These are phyloP conservation scores for Peronospora destructor DNA, from an alignment of 352 stramenopile species.

Conservation along the genomic window DNA sequence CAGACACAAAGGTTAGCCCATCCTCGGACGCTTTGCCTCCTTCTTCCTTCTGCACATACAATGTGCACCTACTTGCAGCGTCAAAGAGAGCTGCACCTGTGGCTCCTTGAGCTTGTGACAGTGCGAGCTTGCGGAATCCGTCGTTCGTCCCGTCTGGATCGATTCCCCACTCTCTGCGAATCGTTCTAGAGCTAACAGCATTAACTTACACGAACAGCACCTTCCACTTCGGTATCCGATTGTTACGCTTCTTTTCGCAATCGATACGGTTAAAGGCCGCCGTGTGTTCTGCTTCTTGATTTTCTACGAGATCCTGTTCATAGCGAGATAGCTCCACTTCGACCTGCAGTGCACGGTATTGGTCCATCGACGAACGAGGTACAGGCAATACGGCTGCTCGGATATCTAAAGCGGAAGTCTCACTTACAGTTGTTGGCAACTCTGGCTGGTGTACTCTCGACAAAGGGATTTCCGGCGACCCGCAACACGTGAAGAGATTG, in stretches of 20 bases:
- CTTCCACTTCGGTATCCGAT: conserved; percentile 48
- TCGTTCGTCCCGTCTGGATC: conserved; percentile 10
- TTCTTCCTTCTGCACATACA: conserved; percentile 6
- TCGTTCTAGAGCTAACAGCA: conserved; percentile 34
- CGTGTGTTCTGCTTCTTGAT: conserved; percentile 17
- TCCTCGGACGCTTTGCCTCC: conserved; percentile 1
- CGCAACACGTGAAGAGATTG: conserved; percentile 46
- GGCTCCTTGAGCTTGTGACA: conserved; percentile 28
- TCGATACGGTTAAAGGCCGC: conserved; percentile 21
- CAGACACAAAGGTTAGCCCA: conserved; percentile 13
- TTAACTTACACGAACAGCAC: conserved; percentile 41
- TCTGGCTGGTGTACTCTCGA: conserved; percentile 37
- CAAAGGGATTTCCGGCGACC: conserved; percentile 52
- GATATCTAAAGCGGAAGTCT: conserved; percentile 4
- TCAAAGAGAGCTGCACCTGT: conserved; percentile 45
- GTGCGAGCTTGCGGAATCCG: conserved; percentile 18
- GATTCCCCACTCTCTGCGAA: conserved; percentile 24
- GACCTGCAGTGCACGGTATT: conserved; percentile 29
- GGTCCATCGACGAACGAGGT: conserved; percentile 26
- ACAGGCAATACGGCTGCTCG: conserved; percentile 3
- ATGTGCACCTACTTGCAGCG: conserved; percentile 38
- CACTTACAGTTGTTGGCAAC: conserved; percentile 17
- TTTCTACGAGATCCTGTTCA: conserved; percentile 18
- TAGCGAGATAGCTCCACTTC: conserved; percentile 17
- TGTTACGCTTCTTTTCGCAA: conserved; percentile 40